Evolutionary conservation across 75 land plant genomes (phyloP), one percentile per base, ranked within the genome.

Genomic region (Selaginella tamariscina): DNA sequence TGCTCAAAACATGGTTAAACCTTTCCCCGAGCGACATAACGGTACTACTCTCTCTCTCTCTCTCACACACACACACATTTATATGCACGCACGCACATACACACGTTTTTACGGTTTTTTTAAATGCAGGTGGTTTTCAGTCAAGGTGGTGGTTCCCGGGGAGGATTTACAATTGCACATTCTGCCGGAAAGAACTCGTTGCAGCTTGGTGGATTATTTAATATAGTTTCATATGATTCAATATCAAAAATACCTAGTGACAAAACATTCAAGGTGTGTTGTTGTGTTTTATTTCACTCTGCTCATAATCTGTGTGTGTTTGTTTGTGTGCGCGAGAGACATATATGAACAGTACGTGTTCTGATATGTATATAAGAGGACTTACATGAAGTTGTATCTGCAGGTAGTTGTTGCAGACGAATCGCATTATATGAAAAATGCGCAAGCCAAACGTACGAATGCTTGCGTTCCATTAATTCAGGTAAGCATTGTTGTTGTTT

Each of bases 361-460:
- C n/a, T n/a, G n/a, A n/a, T n/a, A n/a, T n/a, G n/a, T n/a, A n/a
- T n/a, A n/a, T n/a, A n/a, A n/a, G n/a, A n/a, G n/a, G n/a, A n/a
- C n/a, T n/a, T n/a, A n/a, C n/a, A n/a, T n/a, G n/a, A n/a, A n/a
- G n/a, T 29, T 64, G 54, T 73, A 68, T 64, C 27, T 73, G 29
- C 73, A 93, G 98, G 77, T 89, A 76, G 85, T 93, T 22, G 83
- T 93, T 73, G 98, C 98, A 70, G 98, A 93, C 73, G 98, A 93
- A 67, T 83, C 98, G 30, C 98, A 93, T 71, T 93, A 86, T 29
- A 23, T 93, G 72, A 93, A 93, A 73, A 93, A 93, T 83, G 86
- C 86, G 33, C 91, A 87, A 78, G 98, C 98, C 56, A 93, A 93
- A 75, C 73, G 98, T 69, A 93, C 98, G 62, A 74, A 56, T 73